Base-by-base conservation (phyloP, 2,329 filamentous ascomycete species). In the Fusarium udum region DNA sequence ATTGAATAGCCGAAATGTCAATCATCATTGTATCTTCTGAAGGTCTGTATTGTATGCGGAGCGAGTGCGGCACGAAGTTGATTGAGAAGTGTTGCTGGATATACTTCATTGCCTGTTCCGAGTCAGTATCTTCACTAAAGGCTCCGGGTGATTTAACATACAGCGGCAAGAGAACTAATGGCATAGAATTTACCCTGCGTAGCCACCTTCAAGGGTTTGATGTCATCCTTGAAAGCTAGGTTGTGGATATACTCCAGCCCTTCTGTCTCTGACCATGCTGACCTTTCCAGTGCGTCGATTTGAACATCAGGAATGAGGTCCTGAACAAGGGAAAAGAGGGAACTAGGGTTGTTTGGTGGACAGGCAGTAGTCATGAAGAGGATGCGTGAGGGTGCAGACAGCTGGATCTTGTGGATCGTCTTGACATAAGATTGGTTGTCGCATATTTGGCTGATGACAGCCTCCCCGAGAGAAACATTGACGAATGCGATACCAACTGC, bases 21-120 rank as follows among this genome's bases (percentile, higher is more conserved):
- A 98, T 97, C 89, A 97, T 94, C 95, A 98, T 97, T 2, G 94
- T 93, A 31, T 95, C 93, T 79, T 97, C 93, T 0, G 94, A 95
- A 2, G 95, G 92, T 77, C 95, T 92, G 75, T 97, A 98, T 71
- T 91, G 92, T 78, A 98, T 92, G 7, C 94, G 90, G 37, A 98
- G 87, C 26, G 95, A 95, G 79, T 96, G 92, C n/a, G 88, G 86
- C 7, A 90, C 87, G 79, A 97, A 96, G 2, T 87, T 89, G 67
- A 92, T 87, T 8, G 86, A 86, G 69, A 94, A 87, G 12, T 90
- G 89, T 3, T 92, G 82, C 64, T 97, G 93, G 52, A 97, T 88
- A 79, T 93, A 97, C 77, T 93, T 94, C 79, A 98, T 85, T 7
- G 87, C 92, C 94, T 97, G 77, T 75, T 43, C 64, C 34, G 22